Evolutionary conservation across 1,139 yeast species (phyloP).

Genomic region (Zhuliangozyma blackwelliae): DNA sequence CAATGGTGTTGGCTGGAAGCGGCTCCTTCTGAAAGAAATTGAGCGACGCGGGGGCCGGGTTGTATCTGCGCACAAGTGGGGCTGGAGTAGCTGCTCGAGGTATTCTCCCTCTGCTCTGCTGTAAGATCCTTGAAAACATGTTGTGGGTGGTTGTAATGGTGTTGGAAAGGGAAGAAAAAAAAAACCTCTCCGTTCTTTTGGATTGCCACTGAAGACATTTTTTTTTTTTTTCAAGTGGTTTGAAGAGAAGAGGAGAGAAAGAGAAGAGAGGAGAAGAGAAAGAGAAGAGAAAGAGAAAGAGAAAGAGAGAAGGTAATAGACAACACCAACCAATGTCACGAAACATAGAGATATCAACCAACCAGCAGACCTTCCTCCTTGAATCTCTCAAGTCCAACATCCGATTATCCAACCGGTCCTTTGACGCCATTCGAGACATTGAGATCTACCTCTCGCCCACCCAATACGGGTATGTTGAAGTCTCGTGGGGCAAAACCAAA

Average conservation of each 20-base stretch:
- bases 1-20: slow-evolving; percentile 68
- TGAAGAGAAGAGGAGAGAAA: too few species aligned
- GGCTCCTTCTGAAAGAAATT: slow-evolving; percentile 65
- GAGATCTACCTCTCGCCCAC: slow-evolving; percentile 56
- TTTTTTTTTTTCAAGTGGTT: too few species aligned
- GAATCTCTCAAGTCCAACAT: slow-evolving; percentile 59
- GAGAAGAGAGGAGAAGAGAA: too few species aligned
- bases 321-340: slow-evolving; percentile 37
- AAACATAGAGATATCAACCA: slow-evolving; percentile 57
- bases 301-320: neutral
- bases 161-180: neutral
- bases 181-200: neutral
- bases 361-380: slow-evolving; percentile 59
- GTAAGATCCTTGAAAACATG: slow-evolving; percentile 1
- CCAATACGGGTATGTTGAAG: slow-evolving; percentile 78
- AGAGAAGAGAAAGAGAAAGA: neutral
- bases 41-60: slow-evolving; percentile 19
- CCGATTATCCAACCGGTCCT: slow-evolving; percentile 66
- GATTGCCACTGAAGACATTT: too few species aligned
- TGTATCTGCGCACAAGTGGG: slow-evolving; percentile 1
- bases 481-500: slow-evolving; percentile 68
- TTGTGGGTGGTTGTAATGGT: neutral
- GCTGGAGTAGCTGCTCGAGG: neutral
- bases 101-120: neutral
- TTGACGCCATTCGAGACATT: slow-evolving; percentile 62